phyloP scores from a whole-genome alignment of 108 stramenopile genomes.

The Hondaea fermentalgiana region DNA sequence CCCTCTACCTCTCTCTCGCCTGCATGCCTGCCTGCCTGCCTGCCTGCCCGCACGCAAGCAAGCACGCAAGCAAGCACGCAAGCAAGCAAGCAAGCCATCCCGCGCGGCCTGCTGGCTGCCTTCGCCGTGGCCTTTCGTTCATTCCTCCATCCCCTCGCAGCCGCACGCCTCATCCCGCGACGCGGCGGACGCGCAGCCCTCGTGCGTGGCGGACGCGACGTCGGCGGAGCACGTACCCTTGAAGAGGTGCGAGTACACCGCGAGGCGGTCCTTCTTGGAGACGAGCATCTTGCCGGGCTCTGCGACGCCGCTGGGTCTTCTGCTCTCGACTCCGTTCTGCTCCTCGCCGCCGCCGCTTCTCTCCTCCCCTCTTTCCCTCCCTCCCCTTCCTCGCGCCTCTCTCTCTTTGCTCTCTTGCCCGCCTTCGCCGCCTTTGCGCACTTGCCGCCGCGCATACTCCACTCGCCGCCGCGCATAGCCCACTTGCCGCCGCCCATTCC shows the following conservation, averaged over 20 bases:
- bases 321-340: background rate
- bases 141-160: background rate
- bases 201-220: background rate
- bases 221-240: slow-evolving; percentile 38
- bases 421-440: background rate
- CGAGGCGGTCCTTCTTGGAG: slow-evolving; percentile 90
- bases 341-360: background rate
- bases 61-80: no score
- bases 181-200: background rate
- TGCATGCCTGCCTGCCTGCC: no score
- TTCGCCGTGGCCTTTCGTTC: background rate
- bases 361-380: background rate
- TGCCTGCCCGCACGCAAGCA: no score
- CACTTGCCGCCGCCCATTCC: background rate
- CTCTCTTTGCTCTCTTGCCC: background rate
- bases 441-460: background rate
- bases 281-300: slow-evolving; percentile 65
- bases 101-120: no score
- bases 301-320: background rate
- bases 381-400: background rate
- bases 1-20: no score
- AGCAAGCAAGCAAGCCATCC: no score
- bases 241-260: slow-evolving; percentile 94
- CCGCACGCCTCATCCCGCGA: background rate
- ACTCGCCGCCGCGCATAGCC: background rate